These are phyloP conservation scores for Albugo laibachii DNA, from an alignment of 352 stramenopile species.

Conservation along the genomic window DNA sequence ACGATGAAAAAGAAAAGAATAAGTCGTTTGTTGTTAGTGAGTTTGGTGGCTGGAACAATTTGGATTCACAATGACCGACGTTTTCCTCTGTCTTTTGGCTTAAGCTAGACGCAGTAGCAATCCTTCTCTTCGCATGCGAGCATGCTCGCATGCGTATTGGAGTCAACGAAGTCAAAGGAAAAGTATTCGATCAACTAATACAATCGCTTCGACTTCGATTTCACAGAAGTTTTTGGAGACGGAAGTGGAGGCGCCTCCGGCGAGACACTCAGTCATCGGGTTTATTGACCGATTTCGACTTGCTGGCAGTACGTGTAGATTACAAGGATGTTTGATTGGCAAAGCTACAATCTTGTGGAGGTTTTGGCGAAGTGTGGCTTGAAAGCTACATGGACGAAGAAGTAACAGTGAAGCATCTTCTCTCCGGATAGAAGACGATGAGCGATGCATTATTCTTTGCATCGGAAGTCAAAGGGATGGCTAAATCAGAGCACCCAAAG, in stretches of 20 bases:
- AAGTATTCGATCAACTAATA: conserved; percentile 4
- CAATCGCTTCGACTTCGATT: conserved; percentile 12
- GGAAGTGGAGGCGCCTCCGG: conserved; percentile 3
- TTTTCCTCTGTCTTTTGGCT: too few relatives aligned
- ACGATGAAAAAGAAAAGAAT: conserved; percentile 3
- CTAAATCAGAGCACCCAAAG: conserved; percentile 34
- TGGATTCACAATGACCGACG: too few relatives aligned
- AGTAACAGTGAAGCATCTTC: conserved; percentile 35
- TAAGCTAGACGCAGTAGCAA: conserved; percentile 16
- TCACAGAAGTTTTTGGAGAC: conserved; percentile 12
- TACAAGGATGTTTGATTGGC: conserved; percentile 25
- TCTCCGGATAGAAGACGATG: conserved; percentile 33
- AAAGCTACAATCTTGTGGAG: conserved; percentile 36
- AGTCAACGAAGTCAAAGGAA: not conserved
- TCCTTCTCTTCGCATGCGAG: conserved; percentile 20
- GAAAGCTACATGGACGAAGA: conserved; percentile 39
- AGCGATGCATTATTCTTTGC: conserved; percentile 31
- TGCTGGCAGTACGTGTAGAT: conserved; percentile 36
- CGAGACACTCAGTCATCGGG: conserved; percentile 19
- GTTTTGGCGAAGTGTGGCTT: conserved; percentile 49
- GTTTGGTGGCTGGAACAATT: too few relatives aligned
- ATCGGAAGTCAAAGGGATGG: conserved; percentile 34
- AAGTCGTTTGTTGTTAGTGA: too few relatives aligned
- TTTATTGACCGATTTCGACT: conserved; percentile 43
- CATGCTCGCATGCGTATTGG: conserved; percentile 22